Percentiles rank a stretch among this genome's conserved stretches.
phyloP scores from a whole-genome alignment of 352 stramenopile genomes.

The Blastocystis sp. region DNA sequence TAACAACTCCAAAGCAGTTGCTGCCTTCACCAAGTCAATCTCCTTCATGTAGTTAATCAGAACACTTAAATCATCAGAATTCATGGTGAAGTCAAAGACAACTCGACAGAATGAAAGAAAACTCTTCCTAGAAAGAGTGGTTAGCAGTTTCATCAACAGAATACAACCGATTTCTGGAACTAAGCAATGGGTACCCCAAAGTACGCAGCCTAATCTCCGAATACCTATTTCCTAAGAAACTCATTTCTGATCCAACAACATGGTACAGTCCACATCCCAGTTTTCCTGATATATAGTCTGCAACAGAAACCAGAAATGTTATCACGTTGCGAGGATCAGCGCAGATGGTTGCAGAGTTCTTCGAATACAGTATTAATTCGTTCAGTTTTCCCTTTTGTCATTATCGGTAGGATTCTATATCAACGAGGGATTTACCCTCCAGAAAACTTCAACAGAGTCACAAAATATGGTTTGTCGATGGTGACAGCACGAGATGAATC shows the following conservation, averaged over 20 bases:
- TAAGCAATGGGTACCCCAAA: not conserved
- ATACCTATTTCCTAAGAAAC: no score
- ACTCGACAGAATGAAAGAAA: not conserved
- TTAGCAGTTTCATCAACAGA: not conserved
- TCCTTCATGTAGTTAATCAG: constrained; percentile 28
- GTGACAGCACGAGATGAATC: constrained; percentile 93
- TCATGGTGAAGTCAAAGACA: not conserved
- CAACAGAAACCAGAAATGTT: constrained; percentile 77
- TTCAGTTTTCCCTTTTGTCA: constrained; percentile 67
- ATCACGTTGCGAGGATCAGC: constrained; percentile 98
- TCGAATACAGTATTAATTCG: constrained; percentile 97
- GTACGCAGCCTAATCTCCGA: no score
- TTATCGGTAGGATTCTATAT: constrained; percentile 81
- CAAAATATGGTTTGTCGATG: constrained; percentile 97
- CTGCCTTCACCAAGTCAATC: not conserved
- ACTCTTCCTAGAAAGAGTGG: constrained; percentile 31
- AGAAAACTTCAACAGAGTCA: constrained; percentile 92
- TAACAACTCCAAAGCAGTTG: not conserved
- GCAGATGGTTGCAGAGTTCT: constrained; percentile 98
- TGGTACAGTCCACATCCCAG: not conserved
- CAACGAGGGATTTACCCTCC: constrained; percentile 95
- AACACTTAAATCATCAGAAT: constrained; percentile 1
- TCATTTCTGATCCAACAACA: not conserved
- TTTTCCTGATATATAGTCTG: not conserved
- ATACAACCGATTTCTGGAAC: not conserved